Base-by-base conservation (phyloP, 371 early-diverging fungal species). In the Mortierella sp. region DNA sequence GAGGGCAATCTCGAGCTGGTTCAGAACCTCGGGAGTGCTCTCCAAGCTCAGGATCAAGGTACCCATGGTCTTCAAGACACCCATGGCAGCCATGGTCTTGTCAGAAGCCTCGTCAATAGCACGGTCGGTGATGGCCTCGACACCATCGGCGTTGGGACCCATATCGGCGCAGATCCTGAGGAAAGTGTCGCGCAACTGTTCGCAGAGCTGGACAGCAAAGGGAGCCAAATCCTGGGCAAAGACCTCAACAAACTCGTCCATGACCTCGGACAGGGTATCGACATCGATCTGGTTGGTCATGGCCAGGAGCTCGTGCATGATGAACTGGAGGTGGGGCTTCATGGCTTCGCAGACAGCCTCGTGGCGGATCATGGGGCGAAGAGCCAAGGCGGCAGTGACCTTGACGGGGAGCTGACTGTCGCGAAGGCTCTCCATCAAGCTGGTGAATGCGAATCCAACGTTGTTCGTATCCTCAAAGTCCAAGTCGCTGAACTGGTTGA, bases 241-340 rank as follows among this genome's bases (percentile, higher is more conserved):
- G n/a, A 93, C 92, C 79, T 95, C 95, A 4, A 98, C 97, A 80
- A 98, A 93, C 74, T 91, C 91, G 69, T 98, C 97, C 92, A 98
- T 95, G 55, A 96, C 95, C n/a, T 88, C 88, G 0, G 98, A 90
- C 14, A 98, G 87, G 0, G 93, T 94, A 82, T 98, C 98, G 81
- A 96, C 90, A 83, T 98, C 98, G 75, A 97, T 95, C 82, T 96
- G 93, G 87, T 96, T 96, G 2, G 96, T 97, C 72, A 98, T 88
- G 34, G 93, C 88, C 75, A 98, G 89, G 54, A 98, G 89, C 64
- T 90, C 88, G 80, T 95, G 93, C 96, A 98, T 97, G 71, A 98
- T 93, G 54, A 92, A 90, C 11, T 95, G 94, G 34, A 97, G 88
- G 59, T 93, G 93, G 43, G 95, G 96, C 67, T 91, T 91, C 87